These are phyloP conservation scores for Trametes maxima DNA, from an alignment of 768 basidiomycete genomes.

Conservation along the genomic window DNA sequence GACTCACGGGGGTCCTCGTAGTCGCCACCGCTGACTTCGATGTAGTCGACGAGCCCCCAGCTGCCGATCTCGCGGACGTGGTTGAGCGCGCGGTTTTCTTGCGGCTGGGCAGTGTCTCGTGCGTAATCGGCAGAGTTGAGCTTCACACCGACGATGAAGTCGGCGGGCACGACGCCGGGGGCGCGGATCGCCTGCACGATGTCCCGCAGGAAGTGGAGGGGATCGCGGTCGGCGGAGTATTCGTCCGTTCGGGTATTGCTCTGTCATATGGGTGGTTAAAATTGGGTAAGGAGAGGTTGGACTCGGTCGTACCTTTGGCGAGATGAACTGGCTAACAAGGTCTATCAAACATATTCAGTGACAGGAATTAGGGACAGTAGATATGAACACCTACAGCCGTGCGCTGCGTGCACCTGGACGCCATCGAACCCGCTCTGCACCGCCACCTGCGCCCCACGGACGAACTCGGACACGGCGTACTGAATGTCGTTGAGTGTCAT, in stretches of 20 bases:
- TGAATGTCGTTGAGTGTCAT: slow-evolving; percentile 67
- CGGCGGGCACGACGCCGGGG: slow-evolving; percentile 42
- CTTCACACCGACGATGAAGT: slow-evolving; percentile 80
- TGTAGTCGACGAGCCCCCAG: slow-evolving; percentile 75
- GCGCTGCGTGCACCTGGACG: slow-evolving; percentile 80
- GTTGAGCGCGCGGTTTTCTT: slow-evolving; percentile 51
- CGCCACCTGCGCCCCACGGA: slow-evolving; percentile 67
- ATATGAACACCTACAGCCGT: slow-evolving; percentile 69
- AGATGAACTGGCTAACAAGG: slow-evolving; percentile 78
- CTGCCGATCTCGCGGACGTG: slow-evolving; percentile 62
- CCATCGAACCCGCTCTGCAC: slow-evolving; percentile 79
- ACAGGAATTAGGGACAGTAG: too few relatives aligned
- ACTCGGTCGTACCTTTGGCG: slow-evolving; percentile 54
- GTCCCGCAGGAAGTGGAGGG: slow-evolving; percentile 58
- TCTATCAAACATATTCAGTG: slow-evolving; percentile 46
- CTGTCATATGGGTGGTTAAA: slow-evolving; percentile 29
- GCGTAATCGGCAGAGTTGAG: slow-evolving; percentile 80
- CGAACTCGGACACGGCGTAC: slow-evolving; percentile 60
- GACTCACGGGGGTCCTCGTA: slow-evolving; percentile 75
- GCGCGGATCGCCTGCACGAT: slow-evolving; percentile 60
- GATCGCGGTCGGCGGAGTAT: slow-evolving; percentile 51
- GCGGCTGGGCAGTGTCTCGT: slow-evolving; percentile 26
- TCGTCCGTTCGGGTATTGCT: slow-evolving; percentile 60
- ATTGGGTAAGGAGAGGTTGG: not conserved
- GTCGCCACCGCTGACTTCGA: slow-evolving; percentile 87